phyloP scores from a whole-genome alignment of 441 rosid genomes.

The Syzygium syzygioides region DNA sequence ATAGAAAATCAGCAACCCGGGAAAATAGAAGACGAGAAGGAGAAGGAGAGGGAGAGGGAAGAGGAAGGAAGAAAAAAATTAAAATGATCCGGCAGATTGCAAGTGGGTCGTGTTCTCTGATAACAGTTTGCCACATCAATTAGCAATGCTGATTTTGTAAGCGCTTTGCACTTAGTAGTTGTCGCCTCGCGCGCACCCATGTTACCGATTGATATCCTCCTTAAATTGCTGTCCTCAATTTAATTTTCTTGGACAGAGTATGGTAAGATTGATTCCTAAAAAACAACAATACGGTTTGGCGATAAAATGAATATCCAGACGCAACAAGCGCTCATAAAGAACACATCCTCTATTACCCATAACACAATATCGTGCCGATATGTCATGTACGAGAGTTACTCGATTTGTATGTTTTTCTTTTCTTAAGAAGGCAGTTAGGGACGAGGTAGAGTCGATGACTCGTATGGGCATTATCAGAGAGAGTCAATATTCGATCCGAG shows the following conservation, averaged over 20 bases:
- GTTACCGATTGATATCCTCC: background rate
- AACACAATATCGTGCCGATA: accelerated
- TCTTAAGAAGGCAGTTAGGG: accelerated
- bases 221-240: background rate
- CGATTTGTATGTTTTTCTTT: accelerated
- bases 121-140: background rate
- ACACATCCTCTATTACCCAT: no score
- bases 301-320: accelerated
- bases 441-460: accelerated
- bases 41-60: background rate
- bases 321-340: no score
- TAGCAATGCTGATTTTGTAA: background rate
- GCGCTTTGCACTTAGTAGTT: background rate
- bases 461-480: accelerated
- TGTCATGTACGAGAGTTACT: background rate
- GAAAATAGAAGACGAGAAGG: background rate
- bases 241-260: accelerated
- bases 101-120: background rate
- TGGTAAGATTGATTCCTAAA: background rate
- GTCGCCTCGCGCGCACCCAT: accelerated
- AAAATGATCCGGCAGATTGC: background rate
- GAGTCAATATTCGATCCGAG: background rate
- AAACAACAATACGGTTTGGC: accelerated
- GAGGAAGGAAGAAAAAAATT: no score
- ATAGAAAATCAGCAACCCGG: no score